Evolutionary conservation across 371 early-diverging fungal genomes (phyloP).

Genomic region (Rhizopus sp.): DNA sequence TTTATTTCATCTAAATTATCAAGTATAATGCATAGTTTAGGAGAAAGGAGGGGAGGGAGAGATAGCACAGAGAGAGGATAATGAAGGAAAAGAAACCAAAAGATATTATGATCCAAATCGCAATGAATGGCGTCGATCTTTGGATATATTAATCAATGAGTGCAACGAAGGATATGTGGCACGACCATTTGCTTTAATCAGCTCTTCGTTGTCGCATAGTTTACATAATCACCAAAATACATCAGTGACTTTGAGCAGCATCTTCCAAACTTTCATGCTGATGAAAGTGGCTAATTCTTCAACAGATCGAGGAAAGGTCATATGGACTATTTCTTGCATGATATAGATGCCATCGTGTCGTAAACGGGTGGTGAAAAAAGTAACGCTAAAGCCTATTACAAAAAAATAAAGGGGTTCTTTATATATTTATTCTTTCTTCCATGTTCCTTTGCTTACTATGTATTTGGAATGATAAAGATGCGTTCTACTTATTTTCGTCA

Average conservation of each 20-base stretch:
- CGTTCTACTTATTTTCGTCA: conserved; percentile 20
- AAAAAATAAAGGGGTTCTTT: conserved; percentile 4
- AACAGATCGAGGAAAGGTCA: conserved; percentile 21
- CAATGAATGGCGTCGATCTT: conserved; percentile 20
- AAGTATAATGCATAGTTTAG: conserved; percentile 10
- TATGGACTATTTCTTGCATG: conserved; percentile 26
- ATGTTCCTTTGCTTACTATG: conserved; percentile 10
- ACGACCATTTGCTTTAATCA: conserved; percentile 12
- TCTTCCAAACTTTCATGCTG: too few relatives aligned
- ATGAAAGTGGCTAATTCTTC: conserved; percentile 22
- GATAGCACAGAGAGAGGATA: conserved; percentile 11
- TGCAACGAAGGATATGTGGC: conserved; percentile 18
- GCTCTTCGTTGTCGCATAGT: conserved; percentile 14
- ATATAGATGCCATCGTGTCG: conserved; percentile 25
- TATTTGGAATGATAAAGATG: conserved; percentile 22
- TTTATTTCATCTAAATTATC: conserved; percentile 9
- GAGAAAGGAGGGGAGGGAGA: conserved; percentile 3
- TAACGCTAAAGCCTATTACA: conserved; percentile 16
- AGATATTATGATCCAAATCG: background rate
- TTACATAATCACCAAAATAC: conserved; percentile 27
- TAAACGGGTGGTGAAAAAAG: conserved; percentile 18
- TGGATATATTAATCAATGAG: conserved; percentile 18
- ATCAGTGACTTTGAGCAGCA: conserved; percentile 21
- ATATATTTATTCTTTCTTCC: conserved; percentile 6
- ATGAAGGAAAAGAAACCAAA: conserved; percentile 7